A percentile compares a stretch with the other conserved stretches of the same genome.
These are phyloP conservation scores for Phytophthora litchii DNA, from an alignment of 352 stramenopile species.

Conservation along the genomic window DNA sequence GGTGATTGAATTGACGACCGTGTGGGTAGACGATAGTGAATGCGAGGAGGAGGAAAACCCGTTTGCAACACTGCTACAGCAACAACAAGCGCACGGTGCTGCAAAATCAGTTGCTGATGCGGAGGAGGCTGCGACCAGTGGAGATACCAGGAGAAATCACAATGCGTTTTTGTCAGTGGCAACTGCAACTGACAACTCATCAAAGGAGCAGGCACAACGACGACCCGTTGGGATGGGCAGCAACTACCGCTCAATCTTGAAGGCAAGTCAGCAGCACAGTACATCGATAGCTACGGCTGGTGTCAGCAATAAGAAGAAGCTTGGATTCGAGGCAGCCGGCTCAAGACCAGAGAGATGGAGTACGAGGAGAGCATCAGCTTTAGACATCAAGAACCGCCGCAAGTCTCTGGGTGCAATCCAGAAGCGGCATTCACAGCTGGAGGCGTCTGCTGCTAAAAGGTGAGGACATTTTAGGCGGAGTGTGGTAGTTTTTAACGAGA, in stretches of 20 bases:
- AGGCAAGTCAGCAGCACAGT: constrained; percentile 11
- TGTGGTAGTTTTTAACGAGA: background rate
- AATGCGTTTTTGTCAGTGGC: constrained; percentile 5
- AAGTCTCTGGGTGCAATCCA: constrained; percentile 45
- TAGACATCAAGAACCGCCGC: constrained; percentile 43
- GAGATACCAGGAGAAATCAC: background rate
- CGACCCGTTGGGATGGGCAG: background rate
- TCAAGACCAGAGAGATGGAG: constrained; percentile 60
- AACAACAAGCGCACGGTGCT: constrained; percentile 8
- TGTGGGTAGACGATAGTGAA: constrained; percentile 39
- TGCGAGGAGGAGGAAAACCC: constrained; percentile 54
- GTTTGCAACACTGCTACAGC: constrained; percentile 64
- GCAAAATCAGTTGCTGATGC: constrained; percentile 4
- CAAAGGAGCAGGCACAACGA: constrained; percentile 1
- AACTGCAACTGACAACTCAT: background rate
- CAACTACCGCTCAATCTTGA: constrained; percentile 24
- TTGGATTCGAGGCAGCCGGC: constrained; percentile 54
- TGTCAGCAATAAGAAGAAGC: constrained; percentile 16
- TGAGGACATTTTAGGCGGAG: constrained; percentile 1
- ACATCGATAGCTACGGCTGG: background rate
- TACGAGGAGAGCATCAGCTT: constrained; percentile 21
- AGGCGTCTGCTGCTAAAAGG: constrained; percentile 33
- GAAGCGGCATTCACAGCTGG: constrained; percentile 30
- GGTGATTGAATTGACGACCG: constrained; percentile 1
- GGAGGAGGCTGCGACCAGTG: background rate